Evolutionary conservation across 1,284 basidiomycete species (phyloP), one percentile per base, ranked within the genome.

Genomic region (Trichosporon coremiiforme): DNA sequence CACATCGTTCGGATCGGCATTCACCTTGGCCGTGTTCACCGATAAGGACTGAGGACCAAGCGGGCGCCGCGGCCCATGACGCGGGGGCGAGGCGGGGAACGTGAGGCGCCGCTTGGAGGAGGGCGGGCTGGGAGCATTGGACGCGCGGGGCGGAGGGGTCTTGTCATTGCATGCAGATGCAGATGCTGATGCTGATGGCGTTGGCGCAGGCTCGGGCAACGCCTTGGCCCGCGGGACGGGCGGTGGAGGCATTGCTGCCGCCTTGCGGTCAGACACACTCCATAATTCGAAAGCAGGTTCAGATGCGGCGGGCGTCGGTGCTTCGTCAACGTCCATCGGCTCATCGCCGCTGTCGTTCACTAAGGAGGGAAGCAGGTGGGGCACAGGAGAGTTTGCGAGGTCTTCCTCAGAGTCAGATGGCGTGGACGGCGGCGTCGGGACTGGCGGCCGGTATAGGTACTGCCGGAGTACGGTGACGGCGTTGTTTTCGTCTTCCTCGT

Each of bases 321-420:
- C 57, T 33, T 60, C 57, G 57, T 60, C 57, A 8, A 60, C 57
- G 57, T 60, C 57, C 57, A 60, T 60, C 13, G 57, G 31, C 57
- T 60, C 57, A 33, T 60, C 57, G 17, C 57, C 57, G 31, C 57
- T 60, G 31, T 60, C 57, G 29, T 31, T 31, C 13, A 60, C 31
- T 12, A 60, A 33, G 20, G 57, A 60, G 13, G 57, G 57, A 2
- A 60, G 57, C 17, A 60, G 57, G 25, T 31, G 57, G 57, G 57
- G 57, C 17, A 60, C 57, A 12, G 29, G 57, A 15, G 57, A 60
- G 47, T 22, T 22, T 7, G n/a, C 57, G 29, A n/a, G 57, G 17
- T 31, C 57, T 35, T 22, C 13, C 12, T 17, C 57, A 35, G 20
- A 20, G 31, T 60, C 29, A 9, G 57, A 60, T 7, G 22, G 5